phyloP scores from a whole-genome alignment of 352 stramenopile genomes.

The Phytophthora ramorum region DNA sequence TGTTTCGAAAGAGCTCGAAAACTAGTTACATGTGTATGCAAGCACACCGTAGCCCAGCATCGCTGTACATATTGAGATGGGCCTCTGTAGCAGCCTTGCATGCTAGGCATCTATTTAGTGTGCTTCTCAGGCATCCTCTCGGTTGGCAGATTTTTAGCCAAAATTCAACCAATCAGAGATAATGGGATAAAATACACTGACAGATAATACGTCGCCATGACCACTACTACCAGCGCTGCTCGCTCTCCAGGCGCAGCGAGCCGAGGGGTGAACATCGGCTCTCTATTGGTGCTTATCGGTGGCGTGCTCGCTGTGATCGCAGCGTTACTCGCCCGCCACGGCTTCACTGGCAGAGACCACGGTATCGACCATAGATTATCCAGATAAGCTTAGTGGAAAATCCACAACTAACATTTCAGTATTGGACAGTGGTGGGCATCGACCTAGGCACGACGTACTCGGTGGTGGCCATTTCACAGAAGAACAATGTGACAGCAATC shows the following conservation, averaged over 20 bases:
- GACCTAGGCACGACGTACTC: conserved; percentile 85
- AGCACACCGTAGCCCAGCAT: no score
- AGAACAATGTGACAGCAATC: conserved; percentile 72
- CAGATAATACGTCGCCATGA: neutral
- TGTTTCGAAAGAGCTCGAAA: no score
- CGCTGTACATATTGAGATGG: no score
- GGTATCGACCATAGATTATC: conserved; percentile 26
- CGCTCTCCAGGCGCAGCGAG: neutral
- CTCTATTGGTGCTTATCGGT: conserved; percentile 52
- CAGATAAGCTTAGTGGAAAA: neutral
- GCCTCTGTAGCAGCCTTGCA: no score
- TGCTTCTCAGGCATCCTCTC: no score
- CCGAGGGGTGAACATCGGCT: conserved; percentile 33
- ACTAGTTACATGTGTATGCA: no score
- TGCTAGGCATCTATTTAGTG: no score
- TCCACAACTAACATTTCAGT: neutral
- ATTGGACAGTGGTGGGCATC: conserved; percentile 59
- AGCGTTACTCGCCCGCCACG: conserved; percentile 56
- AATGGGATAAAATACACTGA: neutral
- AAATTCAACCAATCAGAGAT: neutral
- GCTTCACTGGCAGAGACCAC: conserved; percentile 68
- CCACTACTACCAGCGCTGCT: neutral
- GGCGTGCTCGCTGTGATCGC: conserved; percentile 48
- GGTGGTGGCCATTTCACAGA: conserved; percentile 72
- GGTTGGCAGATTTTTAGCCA: no score